A percentile compares a stretch with the other conserved stretches of the same genome.
phyloP scores from a whole-genome alignment of 2,329 filamentous ascomycete genomes.

The Colletotrichum euphorbiae region DNA sequence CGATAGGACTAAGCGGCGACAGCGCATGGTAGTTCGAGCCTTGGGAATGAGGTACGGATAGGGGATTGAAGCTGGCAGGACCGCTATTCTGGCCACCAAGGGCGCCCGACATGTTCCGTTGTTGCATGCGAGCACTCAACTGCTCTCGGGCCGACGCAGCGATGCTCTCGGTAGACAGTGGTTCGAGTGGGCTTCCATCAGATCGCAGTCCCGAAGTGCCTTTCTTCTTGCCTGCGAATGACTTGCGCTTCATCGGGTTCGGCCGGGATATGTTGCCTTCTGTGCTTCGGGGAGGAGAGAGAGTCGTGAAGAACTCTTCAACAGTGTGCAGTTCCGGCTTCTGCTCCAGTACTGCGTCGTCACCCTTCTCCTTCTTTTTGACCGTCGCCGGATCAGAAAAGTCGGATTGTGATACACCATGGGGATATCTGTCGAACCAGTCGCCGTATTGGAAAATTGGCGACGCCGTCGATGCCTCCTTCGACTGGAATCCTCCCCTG shows the following conservation, averaged over 20 bases:
- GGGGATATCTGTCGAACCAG: slow-evolving; percentile 96
- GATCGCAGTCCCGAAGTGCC: slow-evolving; percentile 26
- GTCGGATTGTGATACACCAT: slow-evolving; percentile 87
- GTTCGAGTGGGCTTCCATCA: slow-evolving; percentile 41
- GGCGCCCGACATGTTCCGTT: slow-evolving; percentile 57
- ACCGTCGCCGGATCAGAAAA: slow-evolving; percentile 80
- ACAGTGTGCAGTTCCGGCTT: slow-evolving; percentile 93
- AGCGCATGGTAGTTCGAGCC: slow-evolving; percentile 58
- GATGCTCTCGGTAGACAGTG: slow-evolving; percentile 42
- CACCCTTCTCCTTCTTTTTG: slow-evolving; percentile 79
- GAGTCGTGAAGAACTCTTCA: slow-evolving; percentile 89
- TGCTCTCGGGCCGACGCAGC: slow-evolving; percentile 52
- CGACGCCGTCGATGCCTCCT: slow-evolving; percentile 61
- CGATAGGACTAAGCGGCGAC: slow-evolving; percentile 65
- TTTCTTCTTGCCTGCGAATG: slow-evolving; percentile 51
- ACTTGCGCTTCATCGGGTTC: slow-evolving; percentile 50
- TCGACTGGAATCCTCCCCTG: slow-evolving; percentile 69
- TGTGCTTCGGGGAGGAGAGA: slow-evolving; percentile 72
- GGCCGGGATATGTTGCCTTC: slow-evolving; percentile 46
- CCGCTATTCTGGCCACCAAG: slow-evolving; percentile 56
- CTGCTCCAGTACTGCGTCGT: slow-evolving; percentile 90
- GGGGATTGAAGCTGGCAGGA: slow-evolving; percentile 54
- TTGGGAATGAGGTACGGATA: slow-evolving; percentile 57
- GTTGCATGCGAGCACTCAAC: slow-evolving; percentile 51
- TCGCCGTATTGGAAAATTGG: slow-evolving; percentile 94